Evolutionary conservation across 257 asterid species (phyloP).

Genomic region (Solanum sitiens): DNA sequence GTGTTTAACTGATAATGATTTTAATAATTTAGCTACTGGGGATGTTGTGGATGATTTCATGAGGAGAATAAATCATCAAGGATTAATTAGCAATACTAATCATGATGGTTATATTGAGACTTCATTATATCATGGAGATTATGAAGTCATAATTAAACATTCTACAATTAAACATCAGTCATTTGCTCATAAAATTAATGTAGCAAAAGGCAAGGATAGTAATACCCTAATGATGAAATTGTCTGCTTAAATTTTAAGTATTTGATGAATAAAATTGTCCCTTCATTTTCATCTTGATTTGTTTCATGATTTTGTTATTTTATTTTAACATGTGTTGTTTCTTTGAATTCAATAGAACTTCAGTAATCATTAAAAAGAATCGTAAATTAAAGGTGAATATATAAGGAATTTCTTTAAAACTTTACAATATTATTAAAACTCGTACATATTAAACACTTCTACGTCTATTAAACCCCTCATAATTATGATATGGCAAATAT

Average conservation of each 20-base stretch:
- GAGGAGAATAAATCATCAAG: conserved; percentile 2
- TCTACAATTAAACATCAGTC: neutral
- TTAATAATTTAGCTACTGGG: conserved; percentile 23
- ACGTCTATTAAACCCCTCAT: neutral
- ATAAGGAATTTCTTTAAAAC: neutral
- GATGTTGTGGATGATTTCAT: conserved; percentile 20
- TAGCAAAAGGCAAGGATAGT: neutral
- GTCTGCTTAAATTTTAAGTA: neutral
- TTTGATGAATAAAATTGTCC: neutral
- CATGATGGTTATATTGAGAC: conserved; percentile 6
- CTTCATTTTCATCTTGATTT: neutral
- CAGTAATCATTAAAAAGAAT: neutral
- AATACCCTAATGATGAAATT: neutral
- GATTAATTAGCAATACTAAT: conserved; percentile 8
- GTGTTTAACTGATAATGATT: conserved; percentile 22
- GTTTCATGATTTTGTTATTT: neutral
- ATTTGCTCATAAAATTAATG: neutral
- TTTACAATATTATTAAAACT: neutral
- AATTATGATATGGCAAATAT: neutral
- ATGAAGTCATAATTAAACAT: conserved; percentile 8
- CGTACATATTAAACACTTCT: neutral
- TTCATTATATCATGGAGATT: conserved; percentile 20
- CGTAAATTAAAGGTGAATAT: neutral
- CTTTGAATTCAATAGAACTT: neutral
- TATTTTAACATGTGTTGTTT: neutral